Percentiles rank a stretch among this genome's conserved stretches.
phyloP scores from a whole-genome alignment of 2,329 filamentous ascomycete species.

The Ophiostoma novo-ulmi region DNA sequence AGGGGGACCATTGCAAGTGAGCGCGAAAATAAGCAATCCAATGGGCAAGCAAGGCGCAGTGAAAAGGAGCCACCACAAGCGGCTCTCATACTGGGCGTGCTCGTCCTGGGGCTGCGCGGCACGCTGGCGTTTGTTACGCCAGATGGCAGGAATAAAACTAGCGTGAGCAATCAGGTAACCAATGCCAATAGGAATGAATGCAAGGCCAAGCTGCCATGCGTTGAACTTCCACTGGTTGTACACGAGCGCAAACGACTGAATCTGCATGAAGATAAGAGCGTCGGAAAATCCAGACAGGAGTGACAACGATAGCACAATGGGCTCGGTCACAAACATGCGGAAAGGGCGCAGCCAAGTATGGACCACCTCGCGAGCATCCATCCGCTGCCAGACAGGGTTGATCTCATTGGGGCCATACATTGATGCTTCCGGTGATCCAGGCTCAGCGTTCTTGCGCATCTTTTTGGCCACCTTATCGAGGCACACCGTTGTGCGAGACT shows the following conservation, averaged over 20 bases:
- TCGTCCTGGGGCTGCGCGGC: conserved; percentile 49
- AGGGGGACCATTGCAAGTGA: conserved; percentile 59
- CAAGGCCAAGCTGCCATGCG: conserved; percentile 51
- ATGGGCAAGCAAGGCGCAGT: conserved; percentile 57
- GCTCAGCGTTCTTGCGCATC: conserved; percentile 56
- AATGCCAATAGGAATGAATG: conserved; percentile 61
- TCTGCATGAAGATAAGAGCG: conserved; percentile 72
- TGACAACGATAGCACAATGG: conserved; percentile 66
- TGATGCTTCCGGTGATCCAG: conserved; percentile 38
- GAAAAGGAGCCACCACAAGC: conserved; percentile 61
- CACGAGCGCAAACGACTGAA: conserved; percentile 65
- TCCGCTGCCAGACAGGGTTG: conserved; percentile 53
- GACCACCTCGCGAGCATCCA: conserved; percentile 54
- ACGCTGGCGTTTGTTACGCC: conserved; percentile 48
- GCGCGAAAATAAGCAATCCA: conserved; percentile 65
- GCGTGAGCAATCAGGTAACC: conserved; percentile 61
- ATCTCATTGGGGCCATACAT: conserved; percentile 71
- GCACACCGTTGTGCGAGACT: conserved; percentile 71
- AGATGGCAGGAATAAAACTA: conserved; percentile 54
- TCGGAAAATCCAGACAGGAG: conserved; percentile 68
- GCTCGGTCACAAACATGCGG: conserved; percentile 68
- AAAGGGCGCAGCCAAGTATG: conserved; percentile 60
- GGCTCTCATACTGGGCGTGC: conserved; percentile 62
- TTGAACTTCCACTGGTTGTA: conserved; percentile 63
- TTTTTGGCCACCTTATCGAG: conserved; percentile 75